Base-by-base conservation (phyloP, 306 rosid genomes). In the Bauhinia variegata region DNA sequence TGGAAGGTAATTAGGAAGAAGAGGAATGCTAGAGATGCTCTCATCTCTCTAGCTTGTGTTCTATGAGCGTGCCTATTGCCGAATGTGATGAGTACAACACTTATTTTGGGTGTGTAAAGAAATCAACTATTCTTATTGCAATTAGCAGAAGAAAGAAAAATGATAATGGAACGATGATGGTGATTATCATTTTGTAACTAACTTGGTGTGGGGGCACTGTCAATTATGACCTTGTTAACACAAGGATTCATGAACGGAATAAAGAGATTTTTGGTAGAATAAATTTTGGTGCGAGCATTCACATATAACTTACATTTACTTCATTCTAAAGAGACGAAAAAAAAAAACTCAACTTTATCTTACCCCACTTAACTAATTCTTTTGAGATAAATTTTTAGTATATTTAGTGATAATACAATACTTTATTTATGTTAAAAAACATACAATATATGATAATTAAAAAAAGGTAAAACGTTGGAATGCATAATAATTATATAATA, bases 141-240 rank as follows among this genome's bases (percentile, higher is more conserved):
- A 61, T 47, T 60, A 30, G 5, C 56, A 39, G 23, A 44, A 51
- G 19, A 54, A 52, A 52, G 19, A 54, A 52, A 52, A 67, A 37
- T 6, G 63, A 67, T 42, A 16, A 68, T 65, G 82, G 41, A 53
- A 72, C 2, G 2, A 23, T 23, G 2, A 23, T 23, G 28, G 28
- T 76, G 74, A 81, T 76, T 73, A 69, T 31, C 41, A 44, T 51
- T 12, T 73, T 72, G 73, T 52, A 80, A 72, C 73, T 51, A 80
- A 68, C 85, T 42, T 57, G 82, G 70, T 38, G 67, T 71, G 61
- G 70, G 70, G 62, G 53, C 70, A 72, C 47, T 72, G 60, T 58
- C 67, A 57, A 76, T 67, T 68, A 72, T 76, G 73, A 72, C 80
- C 53, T 19, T 23, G 52, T 67, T 80, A 62, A 66, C 47, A 23